phyloP scores from a whole-genome alignment of 2,329 filamentous ascomycete genomes.

The Sporothrix inflata region DNA sequence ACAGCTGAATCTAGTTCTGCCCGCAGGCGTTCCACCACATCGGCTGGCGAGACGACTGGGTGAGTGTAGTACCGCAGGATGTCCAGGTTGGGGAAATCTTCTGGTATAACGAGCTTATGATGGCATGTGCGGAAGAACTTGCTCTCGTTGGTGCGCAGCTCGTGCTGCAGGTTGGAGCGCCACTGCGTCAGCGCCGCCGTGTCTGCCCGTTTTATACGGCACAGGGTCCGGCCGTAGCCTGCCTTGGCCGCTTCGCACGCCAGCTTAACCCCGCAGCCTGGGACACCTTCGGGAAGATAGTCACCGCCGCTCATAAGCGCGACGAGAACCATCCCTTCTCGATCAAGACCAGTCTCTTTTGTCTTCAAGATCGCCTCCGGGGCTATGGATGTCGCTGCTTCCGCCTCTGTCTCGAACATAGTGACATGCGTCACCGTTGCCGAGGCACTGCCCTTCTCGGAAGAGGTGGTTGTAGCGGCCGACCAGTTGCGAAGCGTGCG shows the following conservation, averaged over 20 bases:
- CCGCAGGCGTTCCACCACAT: conserved; percentile 58
- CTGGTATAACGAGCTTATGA: conserved; percentile 73
- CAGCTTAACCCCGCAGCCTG: conserved; percentile 82
- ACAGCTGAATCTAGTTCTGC: conserved; percentile 60
- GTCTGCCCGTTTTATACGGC: conserved; percentile 64
- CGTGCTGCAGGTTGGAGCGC: conserved; percentile 71
- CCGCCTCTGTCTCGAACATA: conserved; percentile 64
- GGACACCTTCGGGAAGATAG: conserved; percentile 85
- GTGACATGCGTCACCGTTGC: conserved; percentile 88
- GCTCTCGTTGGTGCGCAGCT: conserved; percentile 82
- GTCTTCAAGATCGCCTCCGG: conserved; percentile 16
- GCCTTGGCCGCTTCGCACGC: conserved; percentile 89
- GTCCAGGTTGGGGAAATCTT: conserved; percentile 77
- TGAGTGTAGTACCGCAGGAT: conserved; percentile 86
- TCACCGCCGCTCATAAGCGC: conserved; percentile 95
- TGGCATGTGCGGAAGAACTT: conserved; percentile 79
- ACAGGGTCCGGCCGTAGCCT: conserved; percentile 80
- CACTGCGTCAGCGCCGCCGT: conserved; percentile 64
- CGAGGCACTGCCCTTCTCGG: conserved; percentile 75
- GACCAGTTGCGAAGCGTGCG: conserved; percentile 82
- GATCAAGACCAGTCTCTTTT: conserved; percentile 65
- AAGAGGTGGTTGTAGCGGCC: conserved; percentile 57
- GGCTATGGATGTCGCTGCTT: neutral
- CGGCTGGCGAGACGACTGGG: conserved; percentile 72
- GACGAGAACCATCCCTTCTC: conserved; percentile 89